Base-by-base conservation (phyloP, 306 rosid genomes). In the Fagus crenata region DNA sequence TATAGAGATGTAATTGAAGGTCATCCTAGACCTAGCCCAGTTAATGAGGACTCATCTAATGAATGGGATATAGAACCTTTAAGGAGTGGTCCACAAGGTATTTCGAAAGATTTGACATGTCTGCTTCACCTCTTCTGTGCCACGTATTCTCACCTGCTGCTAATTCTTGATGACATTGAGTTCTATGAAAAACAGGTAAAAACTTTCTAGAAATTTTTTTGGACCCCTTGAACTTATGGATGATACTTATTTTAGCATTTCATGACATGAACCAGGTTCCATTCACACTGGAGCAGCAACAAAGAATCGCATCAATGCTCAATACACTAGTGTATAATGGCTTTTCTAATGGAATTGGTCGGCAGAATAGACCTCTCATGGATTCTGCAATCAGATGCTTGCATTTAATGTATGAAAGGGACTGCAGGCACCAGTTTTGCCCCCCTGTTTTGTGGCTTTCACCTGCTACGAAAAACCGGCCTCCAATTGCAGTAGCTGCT, bases 101-200 rank as follows among this genome's bases (percentile, higher is more conserved):
- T 95, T 78, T 89, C 93, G 54, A 90, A 87, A 80, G 90, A 87
- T 82, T 71, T 81, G 80, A 87, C 86, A 77, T 88, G 93, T 79
- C 78, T 85, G 88, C 91, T 95, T 81, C 91, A 95, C 86, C 94
- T 95, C 76, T 95, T 95, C 89, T 90, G 93, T 84, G 95, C 96
- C 53, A 81, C 97, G 73, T 95, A 92, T 87, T 86, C 98, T 71
- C 98, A 95, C 82, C 86, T 92, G 84, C 95, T 95, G 80, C 85
- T 92, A 86, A 88, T 95, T 88, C 93, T 95, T 61, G 97, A 95
- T 80, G 98, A 95, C 89, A 90, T 95, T 82, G 98, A 95, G 86
- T 95, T 95, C 87, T 92, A 95, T 46, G 97, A 95, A 85, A 95
- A 90, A 76, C 93, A 95, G 96, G 98, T 93, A 84, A 64, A 59